A percentile compares a stretch with the other conserved stretches of the same genome.
Conservation (phyloP, 257 asterid genomes). For the Osmanthus fragrans region DNA sequence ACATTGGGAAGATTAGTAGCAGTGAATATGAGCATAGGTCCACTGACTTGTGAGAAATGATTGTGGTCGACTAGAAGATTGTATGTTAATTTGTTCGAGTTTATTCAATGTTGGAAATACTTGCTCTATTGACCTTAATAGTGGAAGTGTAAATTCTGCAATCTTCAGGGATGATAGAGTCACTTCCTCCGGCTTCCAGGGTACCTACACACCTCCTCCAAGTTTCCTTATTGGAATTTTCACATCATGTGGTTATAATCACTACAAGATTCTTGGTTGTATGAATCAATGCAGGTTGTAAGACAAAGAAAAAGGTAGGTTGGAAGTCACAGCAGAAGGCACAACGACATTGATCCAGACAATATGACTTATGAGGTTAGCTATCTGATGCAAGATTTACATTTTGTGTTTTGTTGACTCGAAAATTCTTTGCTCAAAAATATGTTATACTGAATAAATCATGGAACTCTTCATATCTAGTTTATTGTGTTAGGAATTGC, state of each 20-base stretch:
- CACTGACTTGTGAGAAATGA: too few relatives aligned
- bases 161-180: conserved; percentile 49
- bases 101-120: too few relatives aligned
- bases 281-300: conserved; percentile 37
- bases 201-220: conserved; percentile 36
- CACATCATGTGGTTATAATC: conserved; percentile 16
- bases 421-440: conserved; percentile 7
- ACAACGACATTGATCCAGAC: conserved; percentile 75
- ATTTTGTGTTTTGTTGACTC: neutral
- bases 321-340: conserved; percentile 37
- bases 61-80: too few relatives aligned
- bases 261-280: conserved; percentile 3
- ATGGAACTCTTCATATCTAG: neutral
- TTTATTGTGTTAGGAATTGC: conserved; percentile 59
- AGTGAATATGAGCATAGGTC: too few relatives aligned
- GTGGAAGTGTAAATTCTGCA: conserved; percentile 19
- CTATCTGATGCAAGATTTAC: conserved; percentile 4
- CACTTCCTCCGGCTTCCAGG: conserved; percentile 48
- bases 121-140: too few relatives aligned
- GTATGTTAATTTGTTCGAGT: too few relatives aligned
- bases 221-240: conserved; percentile 19
- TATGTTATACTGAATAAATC: neutral
- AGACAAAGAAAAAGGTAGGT: conserved; percentile 29
- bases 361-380: conserved; percentile 85
- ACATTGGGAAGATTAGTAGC: too few relatives aligned